A percentile compares a stretch with the other conserved stretches of the same genome.
These are phyloP conservation scores for Auriculariales sp. DNA, from an alignment of 768 basidiomycete genomes.

Conservation along the genomic window DNA sequence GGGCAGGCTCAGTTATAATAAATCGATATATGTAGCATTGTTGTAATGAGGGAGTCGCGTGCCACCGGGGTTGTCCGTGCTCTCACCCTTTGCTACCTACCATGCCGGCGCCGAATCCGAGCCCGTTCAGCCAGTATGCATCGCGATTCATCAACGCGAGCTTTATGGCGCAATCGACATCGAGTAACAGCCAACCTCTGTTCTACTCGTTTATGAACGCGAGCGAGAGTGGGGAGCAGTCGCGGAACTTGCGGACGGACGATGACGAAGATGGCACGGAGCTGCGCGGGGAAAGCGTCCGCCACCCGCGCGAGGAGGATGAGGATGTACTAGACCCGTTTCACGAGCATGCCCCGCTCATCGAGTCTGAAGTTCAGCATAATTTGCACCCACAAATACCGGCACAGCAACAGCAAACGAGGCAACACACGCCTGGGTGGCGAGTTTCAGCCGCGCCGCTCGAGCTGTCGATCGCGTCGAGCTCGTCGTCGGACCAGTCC, in stretches of 20 bases:
- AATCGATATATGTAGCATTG: too few relatives aligned
- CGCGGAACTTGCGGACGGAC: constrained; percentile 16
- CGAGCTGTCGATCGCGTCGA: constrained; percentile 14
- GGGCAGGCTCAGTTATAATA: too few relatives aligned
- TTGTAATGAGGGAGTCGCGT: too few relatives aligned
- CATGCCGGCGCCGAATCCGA: background rate
- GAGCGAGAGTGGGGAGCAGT: constrained; percentile 46
- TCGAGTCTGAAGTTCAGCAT: constrained; percentile 20
- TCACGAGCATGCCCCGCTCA: constrained; percentile 13
- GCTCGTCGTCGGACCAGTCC: constrained; percentile 28
- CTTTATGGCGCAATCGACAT: constrained; percentile 27
- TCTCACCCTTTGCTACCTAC: background rate
- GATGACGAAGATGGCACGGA: constrained; percentile 41
- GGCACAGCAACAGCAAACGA: constrained; percentile 18
- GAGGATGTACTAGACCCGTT: background rate
- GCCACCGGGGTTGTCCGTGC: too few relatives aligned
- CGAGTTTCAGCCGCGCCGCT: constrained; percentile 55
- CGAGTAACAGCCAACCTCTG: constrained; percentile 57
- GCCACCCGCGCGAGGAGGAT: constrained; percentile 21
- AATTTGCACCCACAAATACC: too few relatives aligned
- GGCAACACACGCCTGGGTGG: constrained; percentile 30
- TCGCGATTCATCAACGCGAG: constrained; percentile 62
- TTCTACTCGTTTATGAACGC: constrained; percentile 66
- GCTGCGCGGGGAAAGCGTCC: constrained; percentile 39
- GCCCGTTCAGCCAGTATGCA: constrained; percentile 61